Evolutionary conservation across 768 basidiomycete genomes (phyloP).

Genomic region (Ramaria sp.): DNA sequence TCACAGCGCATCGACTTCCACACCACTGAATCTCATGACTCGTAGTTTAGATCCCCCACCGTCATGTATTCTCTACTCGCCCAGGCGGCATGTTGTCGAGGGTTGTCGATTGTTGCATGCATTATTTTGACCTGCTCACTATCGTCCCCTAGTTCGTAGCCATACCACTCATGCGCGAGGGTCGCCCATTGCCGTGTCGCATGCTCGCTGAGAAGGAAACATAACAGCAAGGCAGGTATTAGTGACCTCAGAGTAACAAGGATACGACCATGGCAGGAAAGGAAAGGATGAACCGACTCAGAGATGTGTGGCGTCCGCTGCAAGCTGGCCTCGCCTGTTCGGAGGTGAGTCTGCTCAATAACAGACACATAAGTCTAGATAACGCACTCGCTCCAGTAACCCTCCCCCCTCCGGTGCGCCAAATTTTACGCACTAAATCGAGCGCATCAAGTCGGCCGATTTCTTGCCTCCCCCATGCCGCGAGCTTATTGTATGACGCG

Average conservation of each 20-base stretch:
- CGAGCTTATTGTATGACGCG: conserved; percentile 31
- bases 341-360: not conserved
- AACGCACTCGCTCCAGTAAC: conserved; percentile 46
- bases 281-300: conserved; percentile 35
- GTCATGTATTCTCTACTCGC: conserved; percentile 23
- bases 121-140: conserved; percentile 38
- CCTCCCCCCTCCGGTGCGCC: conserved; percentile 49
- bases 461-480: conserved; percentile 35
- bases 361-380: not conserved
- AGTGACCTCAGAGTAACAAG: not conserved
- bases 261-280: not conserved
- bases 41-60: conserved; percentile 3
- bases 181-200: conserved; percentile 42
- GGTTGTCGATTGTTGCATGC: conserved; percentile 22
- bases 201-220: conserved; percentile 24
- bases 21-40: too few relatives aligned
- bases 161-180: conserved; percentile 43
- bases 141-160: conserved; percentile 45
- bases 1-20: too few relatives aligned
- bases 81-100: conserved; percentile 40
- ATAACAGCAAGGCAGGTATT: not conserved
- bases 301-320: conserved; percentile 48
- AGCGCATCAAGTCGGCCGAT: conserved; percentile 44
- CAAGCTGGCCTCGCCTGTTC: conserved; percentile 38
- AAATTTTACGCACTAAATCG: conserved; percentile 37